Conservation (phyloP, 805 yeast species). For the Ogataea henricii region DNA sequence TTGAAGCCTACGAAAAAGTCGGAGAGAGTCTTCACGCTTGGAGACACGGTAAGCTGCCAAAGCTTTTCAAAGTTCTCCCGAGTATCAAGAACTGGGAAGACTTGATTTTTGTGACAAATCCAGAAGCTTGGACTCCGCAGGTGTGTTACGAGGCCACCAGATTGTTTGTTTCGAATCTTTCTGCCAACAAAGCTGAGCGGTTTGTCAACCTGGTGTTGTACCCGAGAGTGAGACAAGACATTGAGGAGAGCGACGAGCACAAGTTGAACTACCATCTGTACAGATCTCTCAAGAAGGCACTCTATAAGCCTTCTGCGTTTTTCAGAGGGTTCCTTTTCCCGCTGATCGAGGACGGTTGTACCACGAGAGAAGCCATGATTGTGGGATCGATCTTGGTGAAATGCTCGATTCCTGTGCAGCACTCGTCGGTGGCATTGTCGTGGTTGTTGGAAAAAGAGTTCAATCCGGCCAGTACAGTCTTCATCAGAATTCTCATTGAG, state of each 20-base stretch:
- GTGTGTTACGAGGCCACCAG: conserved; percentile 94
- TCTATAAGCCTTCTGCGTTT: conserved; percentile 96
- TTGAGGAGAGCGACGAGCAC: conserved; percentile 74
- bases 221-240: conserved; percentile 70
- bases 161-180: conserved; percentile 86
- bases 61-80: conserved; percentile 92
- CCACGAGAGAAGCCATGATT: conserved; percentile 91
- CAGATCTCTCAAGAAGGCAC: conserved; percentile 85
- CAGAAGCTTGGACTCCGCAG: conserved; percentile 92
- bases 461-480: conserved; percentile 85
- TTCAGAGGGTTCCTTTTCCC: conserved; percentile 96
- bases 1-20: conserved; percentile 89
- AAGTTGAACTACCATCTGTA: conserved; percentile 89
- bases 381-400: conserved; percentile 89
- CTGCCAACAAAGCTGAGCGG: conserved; percentile 84
- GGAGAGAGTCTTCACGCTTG: conserved; percentile 85
- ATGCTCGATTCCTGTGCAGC: conserved; percentile 90
- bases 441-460: conserved; percentile 81
- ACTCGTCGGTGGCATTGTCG: conserved; percentile 93
- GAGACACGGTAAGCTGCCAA: conserved; percentile 96
- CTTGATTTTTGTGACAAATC: conserved; percentile 87
- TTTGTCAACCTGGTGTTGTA: conserved; percentile 69
- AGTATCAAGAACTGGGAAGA: conserved; percentile 95
- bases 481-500: conserved; percentile 85
- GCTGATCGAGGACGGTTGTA: conserved; percentile 81